These are phyloP conservation scores for Morella rubra DNA, from an alignment of 306 rosid species.

Conservation along the genomic window DNA sequence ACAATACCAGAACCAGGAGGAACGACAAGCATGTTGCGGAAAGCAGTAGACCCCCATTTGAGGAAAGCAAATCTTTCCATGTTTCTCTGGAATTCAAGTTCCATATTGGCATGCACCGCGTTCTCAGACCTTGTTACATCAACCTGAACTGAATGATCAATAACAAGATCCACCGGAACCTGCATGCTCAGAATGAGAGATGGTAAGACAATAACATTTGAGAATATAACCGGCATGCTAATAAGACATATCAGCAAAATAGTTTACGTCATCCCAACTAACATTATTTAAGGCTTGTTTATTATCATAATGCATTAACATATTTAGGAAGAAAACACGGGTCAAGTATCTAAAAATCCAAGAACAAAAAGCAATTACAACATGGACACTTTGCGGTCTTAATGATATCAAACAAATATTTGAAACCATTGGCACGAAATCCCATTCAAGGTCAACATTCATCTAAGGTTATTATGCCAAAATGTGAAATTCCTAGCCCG, in stretches of 20 bases:
- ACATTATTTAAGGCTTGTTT: neutral
- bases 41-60: constrained; percentile 92
- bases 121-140: constrained; percentile 80
- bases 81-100: constrained; percentile 84
- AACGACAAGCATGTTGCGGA: constrained; percentile 88
- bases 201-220: constrained; percentile 21
- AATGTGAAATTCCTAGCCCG: constrained; percentile 3
- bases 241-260: constrained; percentile 9
- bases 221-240: constrained; percentile 5
- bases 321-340: neutral
- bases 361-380: neutral
- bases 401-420: constrained; percentile 1
- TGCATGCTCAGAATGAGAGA: constrained; percentile 26
- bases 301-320: constrained; percentile 5
- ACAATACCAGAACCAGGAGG: constrained; percentile 97
- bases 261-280: constrained; percentile 1
- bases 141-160: constrained; percentile 96
- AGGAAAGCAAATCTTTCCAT: constrained; percentile 92
- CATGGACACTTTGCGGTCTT: neutral
- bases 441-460: neutral
- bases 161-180: constrained; percentile 96
- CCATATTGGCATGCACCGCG: constrained; percentile 94
- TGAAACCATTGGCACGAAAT: constrained; percentile 9
- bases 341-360: neutral
- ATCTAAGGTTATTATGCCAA: neutral